Evolutionary conservation across 192 early-diverging fungal genomes (phyloP).

Genomic region (Jimgerdemannia flammicorona): DNA sequence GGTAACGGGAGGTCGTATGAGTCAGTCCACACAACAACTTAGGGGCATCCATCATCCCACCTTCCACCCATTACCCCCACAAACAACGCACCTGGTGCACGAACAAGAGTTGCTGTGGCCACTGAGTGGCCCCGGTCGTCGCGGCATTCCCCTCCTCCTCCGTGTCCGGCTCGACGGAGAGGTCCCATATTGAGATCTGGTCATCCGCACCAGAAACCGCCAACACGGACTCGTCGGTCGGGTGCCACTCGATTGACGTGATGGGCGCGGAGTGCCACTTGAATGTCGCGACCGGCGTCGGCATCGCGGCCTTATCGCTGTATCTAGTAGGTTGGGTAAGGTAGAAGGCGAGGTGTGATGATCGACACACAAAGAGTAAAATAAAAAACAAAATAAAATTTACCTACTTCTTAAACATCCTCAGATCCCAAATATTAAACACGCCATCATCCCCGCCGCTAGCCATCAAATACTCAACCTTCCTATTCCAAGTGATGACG

Average conservation of each 20-base stretch:
- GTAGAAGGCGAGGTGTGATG: neutral
- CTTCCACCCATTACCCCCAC: neutral
- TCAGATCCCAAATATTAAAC: constrained; percentile 96
- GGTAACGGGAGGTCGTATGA: constrained; percentile 15
- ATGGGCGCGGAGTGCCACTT: constrained; percentile 91
- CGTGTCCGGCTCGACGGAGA: constrained; percentile 93
- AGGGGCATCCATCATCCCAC: too few species aligned
- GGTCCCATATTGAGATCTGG: constrained; percentile 96
- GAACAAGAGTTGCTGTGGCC: constrained; percentile 94
- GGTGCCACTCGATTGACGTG: constrained; percentile 97
- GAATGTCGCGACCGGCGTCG: constrained; percentile 85
- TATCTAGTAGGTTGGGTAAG: constrained; percentile 5
- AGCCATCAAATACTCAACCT: constrained; percentile 82
- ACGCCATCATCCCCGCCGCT: constrained; percentile 90
- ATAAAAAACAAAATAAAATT: neutral
- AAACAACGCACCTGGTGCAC: constrained; percentile 53
- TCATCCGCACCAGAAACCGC: constrained; percentile 92
- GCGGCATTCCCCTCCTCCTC: constrained; percentile 69
- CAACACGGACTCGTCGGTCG: constrained; percentile 86
- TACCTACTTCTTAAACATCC: constrained; percentile 37
- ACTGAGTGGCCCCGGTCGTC: constrained; percentile 62
- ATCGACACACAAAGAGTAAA: constrained; percentile 8
- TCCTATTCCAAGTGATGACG: constrained; percentile 95
- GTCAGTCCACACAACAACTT: too few species aligned
- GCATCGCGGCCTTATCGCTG: constrained; percentile 12